Evolutionary conservation across 2,329 filamentous ascomycete genomes (phyloP), one percentile per base, ranked within the genome.

Genomic region (Fusarium napiforme): DNA sequence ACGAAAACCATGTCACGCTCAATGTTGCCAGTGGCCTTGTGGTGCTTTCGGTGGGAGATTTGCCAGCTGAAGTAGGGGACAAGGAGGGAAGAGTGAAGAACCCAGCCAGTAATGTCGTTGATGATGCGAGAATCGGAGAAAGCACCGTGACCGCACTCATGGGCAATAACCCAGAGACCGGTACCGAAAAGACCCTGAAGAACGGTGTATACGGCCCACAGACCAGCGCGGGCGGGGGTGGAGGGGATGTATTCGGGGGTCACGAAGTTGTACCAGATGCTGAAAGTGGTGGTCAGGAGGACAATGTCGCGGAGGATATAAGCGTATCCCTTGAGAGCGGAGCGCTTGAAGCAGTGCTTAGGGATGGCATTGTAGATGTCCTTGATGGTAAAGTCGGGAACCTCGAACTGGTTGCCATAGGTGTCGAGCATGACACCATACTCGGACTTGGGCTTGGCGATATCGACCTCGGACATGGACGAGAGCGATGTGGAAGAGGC

Each of bases 1-100:
- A 98, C 88, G 82, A 98, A 98, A 73, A 98, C 96, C 96, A 99
- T 99, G 85, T 99, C 96, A 77, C 96, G 94, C 85, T 97, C 95
- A 85, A 99, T 92, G 88, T 99, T 91, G 78, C 95, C 96, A 43
- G 96, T 99, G 74, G 95, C 95, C 90, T 98, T 98, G 93, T 99
- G 96, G 88, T 99, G 96, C 91, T 97, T 97, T 87, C 94, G 93
- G 87, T 99, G 96, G 76, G 95, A 97, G 85, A 98, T 95, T 87
- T 99, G 97, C 96, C 96, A 99, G 82, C 94, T 97, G 87, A 98
- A 99, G 87, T 98, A 99, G 28, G 96, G 96, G 55, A 99, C 96
- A 64, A 98, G 88, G 43, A 98, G 90, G 49, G 91, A 84, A 42
- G 95, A 97, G 87, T 98, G 96, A 78, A 94, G 90, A 81, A 97